A percentile compares a stretch with the other conserved stretches of the same genome.
Conservation (phyloP, 225 moss, liverwort and hornwort genomes). For the Polytrichum formosum region DNA sequence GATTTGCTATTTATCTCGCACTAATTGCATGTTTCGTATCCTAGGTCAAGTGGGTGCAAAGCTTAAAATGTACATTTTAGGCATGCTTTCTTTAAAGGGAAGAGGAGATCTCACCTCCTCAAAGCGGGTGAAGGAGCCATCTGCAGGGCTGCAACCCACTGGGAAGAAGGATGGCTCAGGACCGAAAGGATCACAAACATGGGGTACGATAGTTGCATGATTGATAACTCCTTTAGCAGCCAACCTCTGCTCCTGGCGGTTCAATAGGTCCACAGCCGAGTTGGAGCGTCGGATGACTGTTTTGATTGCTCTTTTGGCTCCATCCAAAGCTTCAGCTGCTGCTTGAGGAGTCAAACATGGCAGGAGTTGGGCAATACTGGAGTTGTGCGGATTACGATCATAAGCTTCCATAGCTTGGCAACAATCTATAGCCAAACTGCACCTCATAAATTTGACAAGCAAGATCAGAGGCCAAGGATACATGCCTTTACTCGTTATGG, state of each 20-base stretch:
- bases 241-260: slow-evolving; percentile 49
- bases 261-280: slow-evolving; percentile 58
- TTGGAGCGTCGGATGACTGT: slow-evolving; percentile 62
- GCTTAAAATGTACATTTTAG: too few species aligned
- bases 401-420: slow-evolving; percentile 69
- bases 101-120: slow-evolving; percentile 25
- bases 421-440: slow-evolving; percentile 63
- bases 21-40: too few species aligned
- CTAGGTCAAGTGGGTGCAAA: too few species aligned
- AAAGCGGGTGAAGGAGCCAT: slow-evolving; percentile 53
- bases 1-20: too few species aligned
- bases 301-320: slow-evolving; percentile 73
- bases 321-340: slow-evolving; percentile 55
- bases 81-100: not conserved
- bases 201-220: slow-evolving; percentile 40
- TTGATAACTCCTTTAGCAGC: slow-evolving; percentile 22
- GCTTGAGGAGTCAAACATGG: slow-evolving; percentile 54
- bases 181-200: slow-evolving; percentile 73
- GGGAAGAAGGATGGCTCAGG: slow-evolving; percentile 51
- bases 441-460: not conserved
- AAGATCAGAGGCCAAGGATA: too few species aligned
- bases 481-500: too few species aligned
- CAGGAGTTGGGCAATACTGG: slow-evolving; percentile 50
- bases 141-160: slow-evolving; percentile 28
- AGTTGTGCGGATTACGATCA: slow-evolving; percentile 47